Evolutionary conservation across 345 rosid genomes (phyloP), one percentile per base, ranked within the genome.

Genomic region (Heritiera littoralis): DNA sequence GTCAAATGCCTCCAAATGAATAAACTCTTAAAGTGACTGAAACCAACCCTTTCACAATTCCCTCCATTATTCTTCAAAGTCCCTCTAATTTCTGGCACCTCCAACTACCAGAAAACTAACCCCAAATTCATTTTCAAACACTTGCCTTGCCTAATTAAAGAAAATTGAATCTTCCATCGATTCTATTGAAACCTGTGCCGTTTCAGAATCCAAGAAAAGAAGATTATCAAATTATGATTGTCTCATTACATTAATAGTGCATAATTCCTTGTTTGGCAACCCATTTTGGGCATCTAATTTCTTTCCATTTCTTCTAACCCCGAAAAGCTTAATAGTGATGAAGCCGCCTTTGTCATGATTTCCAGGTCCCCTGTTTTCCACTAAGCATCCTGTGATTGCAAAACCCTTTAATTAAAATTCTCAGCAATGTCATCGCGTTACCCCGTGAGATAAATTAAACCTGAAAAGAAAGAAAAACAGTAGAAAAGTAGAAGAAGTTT

Each of bases 271-370:
- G 13, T 17, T 66, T 66, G 71, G 45, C 49, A 66, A 40, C 20
- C 12, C 43, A 70, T 49, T 18, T 28, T 28, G 74, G 41, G 18
- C 6, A 12, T 61, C 3, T 63, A 30, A 63, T 12, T 30, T 49
- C 15, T 49, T 63, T 32, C 41, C 67, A 61, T 30, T 30, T 56
- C 63, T 30, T 8, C 63, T 7, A 58, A 58, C 30, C 9, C 59
- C 5, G 5, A 55, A 56, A 56, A 59, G 56, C 59, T 43, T 7
- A 70, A 28, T 41, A 35, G n/a, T n/a, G n/a, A 35, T 1, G 43
- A 70, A 70, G 13, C 41, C 59, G 20, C 58, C 74, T 28, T 49
- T 15, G 43, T 30, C 60, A 51, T 20, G 75, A 51, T 71, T 70
- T 70, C 13, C 59, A 23, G 58, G 11, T 68, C 55, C 74, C 74